Evolutionary conservation across 441 rosid species (phyloP).

Genomic region (Metrosideros polymorpha): DNA sequence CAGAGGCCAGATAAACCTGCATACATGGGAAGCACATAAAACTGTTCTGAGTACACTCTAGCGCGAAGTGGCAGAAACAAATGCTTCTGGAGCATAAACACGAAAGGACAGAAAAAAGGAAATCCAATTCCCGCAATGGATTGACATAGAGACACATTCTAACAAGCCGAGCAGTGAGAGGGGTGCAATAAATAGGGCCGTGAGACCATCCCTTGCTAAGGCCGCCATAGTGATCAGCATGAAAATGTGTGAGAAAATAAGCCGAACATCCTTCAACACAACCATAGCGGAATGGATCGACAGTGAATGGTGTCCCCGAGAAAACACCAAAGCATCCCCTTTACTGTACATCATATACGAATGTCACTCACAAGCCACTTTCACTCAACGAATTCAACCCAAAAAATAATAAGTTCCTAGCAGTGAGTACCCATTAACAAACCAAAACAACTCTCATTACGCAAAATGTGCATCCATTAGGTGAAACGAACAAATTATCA

Average conservation of each 20-base stretch:
- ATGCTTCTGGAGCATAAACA: background rate
- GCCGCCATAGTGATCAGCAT: conserved; percentile 72
- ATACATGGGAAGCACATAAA: background rate
- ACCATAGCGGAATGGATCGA: conserved; percentile 81
- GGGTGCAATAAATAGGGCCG: conserved; percentile 62
- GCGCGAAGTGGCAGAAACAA: background rate
- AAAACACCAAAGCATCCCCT: background rate
- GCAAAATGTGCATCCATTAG: background rate
- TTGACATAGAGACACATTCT: conserved; percentile 47
- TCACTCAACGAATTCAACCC: background rate
- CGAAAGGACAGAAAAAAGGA: background rate
- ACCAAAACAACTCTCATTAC: background rate
- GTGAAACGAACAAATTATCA: background rate
- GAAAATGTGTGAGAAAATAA: conserved; percentile 76
- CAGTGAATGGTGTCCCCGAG: conserved; percentile 58
- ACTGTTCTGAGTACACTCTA: too few species aligned
- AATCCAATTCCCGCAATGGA: conserved; percentile 30
- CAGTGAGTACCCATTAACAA: background rate
- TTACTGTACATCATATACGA: background rate
- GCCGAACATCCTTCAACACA: conserved; percentile 52
- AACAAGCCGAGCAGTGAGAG: conserved; percentile 63
- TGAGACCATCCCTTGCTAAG: conserved; percentile 65
- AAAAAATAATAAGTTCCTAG: background rate
- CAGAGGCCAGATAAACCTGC: conserved; percentile 48
- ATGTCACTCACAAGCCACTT: background rate